A percentile compares a stretch with the other conserved stretches of the same genome.
Evolutionary conservation across 257 asterid genomes (phyloP).

Genomic region (Striga asiatica): DNA sequence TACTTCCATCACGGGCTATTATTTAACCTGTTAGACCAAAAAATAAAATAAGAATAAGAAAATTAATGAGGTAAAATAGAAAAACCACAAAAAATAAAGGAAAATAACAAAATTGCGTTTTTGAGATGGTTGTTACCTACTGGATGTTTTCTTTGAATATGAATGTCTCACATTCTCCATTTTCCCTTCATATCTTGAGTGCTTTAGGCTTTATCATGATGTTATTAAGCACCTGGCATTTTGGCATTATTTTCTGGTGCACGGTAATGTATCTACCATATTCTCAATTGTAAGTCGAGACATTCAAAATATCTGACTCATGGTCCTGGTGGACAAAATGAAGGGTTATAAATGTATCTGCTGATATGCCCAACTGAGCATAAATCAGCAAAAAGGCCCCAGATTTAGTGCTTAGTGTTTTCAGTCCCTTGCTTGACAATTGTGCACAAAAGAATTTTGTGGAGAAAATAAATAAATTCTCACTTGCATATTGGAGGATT

Average conservation of each 20-base stretch:
- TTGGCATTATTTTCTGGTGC: slow-evolving; percentile 11
- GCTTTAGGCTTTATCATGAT: slow-evolving; percentile 3
- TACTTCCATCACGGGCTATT: neutral
- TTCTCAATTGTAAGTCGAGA: neutral
- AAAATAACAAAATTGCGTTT: neutral
- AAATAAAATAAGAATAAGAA: neutral
- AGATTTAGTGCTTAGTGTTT: neutral
- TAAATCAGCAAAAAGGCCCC: neutral
- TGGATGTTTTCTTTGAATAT: neutral
- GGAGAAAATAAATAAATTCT: neutral
- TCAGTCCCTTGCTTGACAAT: slow-evolving; percentile 10
- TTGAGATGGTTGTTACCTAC: neutral
- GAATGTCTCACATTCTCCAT: neutral
- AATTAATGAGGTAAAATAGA: neutral
- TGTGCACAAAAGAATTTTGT: neutral
- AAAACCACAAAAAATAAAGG: neutral
- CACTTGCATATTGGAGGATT: neutral
- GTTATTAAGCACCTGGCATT: slow-evolving; percentile 1
- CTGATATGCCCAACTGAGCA: slow-evolving; percentile 9
- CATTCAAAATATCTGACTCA: neutral
- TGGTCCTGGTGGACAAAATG: neutral
- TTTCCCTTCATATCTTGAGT: neutral
- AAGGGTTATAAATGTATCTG: neutral
- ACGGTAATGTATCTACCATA: neutral
- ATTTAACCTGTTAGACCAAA: neutral